A percentile compares a stretch with the other conserved stretches of the same genome.
phyloP scores from a whole-genome alignment of 1,284 basidiomycete genomes.

The Omphalotus olearius region DNA sequence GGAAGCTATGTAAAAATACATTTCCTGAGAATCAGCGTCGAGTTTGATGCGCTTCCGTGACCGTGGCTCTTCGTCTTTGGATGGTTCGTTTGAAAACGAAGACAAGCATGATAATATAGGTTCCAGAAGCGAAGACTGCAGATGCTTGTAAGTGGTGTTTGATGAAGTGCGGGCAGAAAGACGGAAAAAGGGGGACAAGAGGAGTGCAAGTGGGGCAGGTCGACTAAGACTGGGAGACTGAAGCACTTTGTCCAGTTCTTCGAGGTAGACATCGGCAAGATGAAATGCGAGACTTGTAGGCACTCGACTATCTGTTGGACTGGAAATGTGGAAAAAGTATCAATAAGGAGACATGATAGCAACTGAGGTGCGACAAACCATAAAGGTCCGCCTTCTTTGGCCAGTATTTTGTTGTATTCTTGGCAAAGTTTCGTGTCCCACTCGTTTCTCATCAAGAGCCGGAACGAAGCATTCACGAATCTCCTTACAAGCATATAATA shows the following conservation, averaged over 20 bases:
- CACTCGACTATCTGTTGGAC: conserved; percentile 69
- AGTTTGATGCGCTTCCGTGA: conserved; percentile 40
- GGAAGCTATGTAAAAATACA: conserved; percentile 38
- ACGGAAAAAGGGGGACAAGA: conserved; percentile 67
- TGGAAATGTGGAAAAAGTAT: conserved; percentile 26
- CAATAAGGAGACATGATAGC: conserved; percentile 8
- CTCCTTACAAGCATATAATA: conserved; percentile 93
- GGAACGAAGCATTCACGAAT: conserved; percentile 84
- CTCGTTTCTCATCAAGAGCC: conserved; percentile 64
- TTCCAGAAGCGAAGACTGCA: conserved; percentile 60
- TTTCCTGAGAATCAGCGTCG: conserved; percentile 18
- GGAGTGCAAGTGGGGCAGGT: conserved; percentile 52
- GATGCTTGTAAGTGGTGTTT: conserved; percentile 61
- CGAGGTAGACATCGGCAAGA: conserved; percentile 85
- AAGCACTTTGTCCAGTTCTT: conserved; percentile 82
- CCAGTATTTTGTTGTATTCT: conserved; percentile 69
- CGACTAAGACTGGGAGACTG: conserved; percentile 19
- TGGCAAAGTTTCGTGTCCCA: conserved; percentile 62
- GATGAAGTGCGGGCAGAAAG: conserved; percentile 65
- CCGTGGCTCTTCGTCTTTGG: conserved; percentile 33
- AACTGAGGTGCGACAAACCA: conserved; percentile 46
- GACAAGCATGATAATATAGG: conserved; percentile 57
- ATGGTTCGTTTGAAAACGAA: conserved; percentile 18
- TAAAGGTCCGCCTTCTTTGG: conserved; percentile 65
- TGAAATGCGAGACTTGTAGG: conserved; percentile 84